These are phyloP conservation scores for Amaranthus palmeri DNA, from an alignment of 148 eudicot genomes.

Conservation along the genomic window DNA sequence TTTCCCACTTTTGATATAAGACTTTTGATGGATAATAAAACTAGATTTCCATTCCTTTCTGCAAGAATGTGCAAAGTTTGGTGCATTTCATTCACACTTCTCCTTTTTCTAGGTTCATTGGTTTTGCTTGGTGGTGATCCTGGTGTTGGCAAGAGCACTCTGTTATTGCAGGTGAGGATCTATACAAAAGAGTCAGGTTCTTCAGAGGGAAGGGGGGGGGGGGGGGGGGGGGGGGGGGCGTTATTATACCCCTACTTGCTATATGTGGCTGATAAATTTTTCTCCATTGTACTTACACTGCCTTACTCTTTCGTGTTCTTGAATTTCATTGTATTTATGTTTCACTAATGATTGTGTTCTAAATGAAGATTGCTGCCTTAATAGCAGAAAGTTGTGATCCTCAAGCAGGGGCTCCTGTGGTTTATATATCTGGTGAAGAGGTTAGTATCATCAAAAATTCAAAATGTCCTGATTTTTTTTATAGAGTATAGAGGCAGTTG, in stretches of 20 bases:
- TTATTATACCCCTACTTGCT: constrained; percentile 2
- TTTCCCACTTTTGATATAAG: background rate
- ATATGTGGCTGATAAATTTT: background rate
- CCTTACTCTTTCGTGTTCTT: background rate
- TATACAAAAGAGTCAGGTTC: background rate
- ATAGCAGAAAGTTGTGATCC: constrained; percentile 59
- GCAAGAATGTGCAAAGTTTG: background rate
- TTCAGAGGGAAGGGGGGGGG: background rate
- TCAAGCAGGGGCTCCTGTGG: constrained; percentile 56
- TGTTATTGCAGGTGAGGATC: constrained; percentile 65
- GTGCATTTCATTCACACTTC: constrained; percentile 10
- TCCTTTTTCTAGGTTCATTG: constrained; percentile 58
- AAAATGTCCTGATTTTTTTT: background rate
- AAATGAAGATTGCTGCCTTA: constrained; percentile 74
- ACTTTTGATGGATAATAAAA: background rate
- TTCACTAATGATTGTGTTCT: constrained; percentile 28
- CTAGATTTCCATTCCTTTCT: background rate
- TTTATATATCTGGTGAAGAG: constrained; percentile 98
- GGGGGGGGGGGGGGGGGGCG: background rate
- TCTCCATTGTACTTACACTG: background rate
- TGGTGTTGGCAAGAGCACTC: constrained; percentile 97
- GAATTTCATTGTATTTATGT: background rate
- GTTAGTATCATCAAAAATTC: constrained; percentile 47
- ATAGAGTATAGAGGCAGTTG: background rate
- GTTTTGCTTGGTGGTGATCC: constrained; percentile 97